Percentiles rank a stretch among this genome's conserved stretches.
Evolutionary conservation across 176 grass and related monocot species (phyloP).

Genomic region (Elaeis guineensis): DNA sequence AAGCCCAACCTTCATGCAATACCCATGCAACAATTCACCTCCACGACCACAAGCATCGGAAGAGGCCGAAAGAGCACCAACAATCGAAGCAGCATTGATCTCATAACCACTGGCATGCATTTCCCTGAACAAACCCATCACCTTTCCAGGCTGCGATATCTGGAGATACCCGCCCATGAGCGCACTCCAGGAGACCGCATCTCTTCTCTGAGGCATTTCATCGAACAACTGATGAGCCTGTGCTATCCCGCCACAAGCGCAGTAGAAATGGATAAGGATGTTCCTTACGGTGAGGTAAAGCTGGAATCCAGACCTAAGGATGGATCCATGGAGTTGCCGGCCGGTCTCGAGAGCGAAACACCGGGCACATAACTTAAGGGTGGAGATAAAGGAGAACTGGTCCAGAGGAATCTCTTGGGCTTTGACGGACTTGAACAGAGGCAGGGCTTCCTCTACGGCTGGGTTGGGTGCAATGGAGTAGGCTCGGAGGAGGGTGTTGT

Average conservation of each 20-base stretch:
- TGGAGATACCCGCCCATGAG: slow-evolving; percentile 37
- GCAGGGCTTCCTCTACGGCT: neutral
- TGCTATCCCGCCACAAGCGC: slow-evolving; percentile 2
- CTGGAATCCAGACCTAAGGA: slow-evolving; percentile 28
- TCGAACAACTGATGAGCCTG: slow-evolving; percentile 32
- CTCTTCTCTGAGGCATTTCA: slow-evolving; percentile 26
- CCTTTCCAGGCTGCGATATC: neutral
- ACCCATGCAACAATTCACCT: slow-evolving; percentile 31
- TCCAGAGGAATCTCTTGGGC: neutral
- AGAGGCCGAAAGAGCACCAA: slow-evolving; percentile 20
- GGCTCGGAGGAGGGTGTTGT: no score
- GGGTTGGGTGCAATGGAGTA: neutral
- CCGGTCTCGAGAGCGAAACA: slow-evolving; percentile 11
- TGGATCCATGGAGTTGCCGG: slow-evolving; percentile 34
- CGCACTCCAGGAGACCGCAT: slow-evolving; percentile 42
- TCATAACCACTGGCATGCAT: slow-evolving; percentile 20
- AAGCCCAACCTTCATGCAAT: slow-evolving; percentile 31
- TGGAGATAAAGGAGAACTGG: slow-evolving; percentile 15
- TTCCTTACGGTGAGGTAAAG: slow-evolving; percentile 33
- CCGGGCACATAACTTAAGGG: slow-evolving; percentile 38
- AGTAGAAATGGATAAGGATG: slow-evolving; percentile 46
- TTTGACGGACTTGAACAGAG: neutral
- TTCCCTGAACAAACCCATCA: slow-evolving; percentile 15
- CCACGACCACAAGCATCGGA: slow-evolving; percentile 1
- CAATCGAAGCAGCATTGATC: slow-evolving; percentile 6